Base-by-base conservation (phyloP, 331 rosid species). In the Malus hybrid region DNA sequence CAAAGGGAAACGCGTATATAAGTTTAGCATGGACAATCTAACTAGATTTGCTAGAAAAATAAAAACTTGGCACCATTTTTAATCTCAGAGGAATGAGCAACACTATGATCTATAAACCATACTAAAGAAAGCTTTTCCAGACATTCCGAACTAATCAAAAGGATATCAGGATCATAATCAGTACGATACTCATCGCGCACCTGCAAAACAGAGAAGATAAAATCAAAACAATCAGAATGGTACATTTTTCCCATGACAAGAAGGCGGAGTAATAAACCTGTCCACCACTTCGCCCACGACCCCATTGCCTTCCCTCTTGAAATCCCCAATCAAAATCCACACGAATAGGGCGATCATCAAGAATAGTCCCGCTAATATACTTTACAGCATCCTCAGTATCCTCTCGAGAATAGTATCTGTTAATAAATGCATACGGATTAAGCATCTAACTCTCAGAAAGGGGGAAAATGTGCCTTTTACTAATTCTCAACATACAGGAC, bases 281-380 rank as follows among this genome's bases (percentile, higher is more conserved):
- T 50, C 98, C 98, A 61, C 98, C 98, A 80, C 97, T 91, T 79
- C 96, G 89, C 72, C 98, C 98, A 19, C 98, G 98, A 33, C 98
- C 98, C 98, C 97, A 93, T 80, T 93, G 98, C 80, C 98, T 87
- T 15, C 98, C 98, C 19, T 93, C 98, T 77, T 83, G 96, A 80
- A 93, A 93, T 63, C 98, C 98, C 98, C 98, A 91, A 72, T 93
- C 98, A 86, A 93, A 93, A 88, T 93, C 98, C 85, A 88, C 98
- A 80, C 98, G 98, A 82, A 93, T 91, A 55, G 96, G 97, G 73
- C 98, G 98, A 74, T 93, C 98, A 80, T 93, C 98, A 66, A 93
- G 96, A 83, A 91, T 91, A 4, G 98, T 93, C 65, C 97, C 97
- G 62, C 98, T 93, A 79, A 93, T 86, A 81, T 88, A 93, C 69